Evolutionary conservation across 169 alveolate genomes (phyloP).

Genomic region (Cryptosporidium sp.): DNA sequence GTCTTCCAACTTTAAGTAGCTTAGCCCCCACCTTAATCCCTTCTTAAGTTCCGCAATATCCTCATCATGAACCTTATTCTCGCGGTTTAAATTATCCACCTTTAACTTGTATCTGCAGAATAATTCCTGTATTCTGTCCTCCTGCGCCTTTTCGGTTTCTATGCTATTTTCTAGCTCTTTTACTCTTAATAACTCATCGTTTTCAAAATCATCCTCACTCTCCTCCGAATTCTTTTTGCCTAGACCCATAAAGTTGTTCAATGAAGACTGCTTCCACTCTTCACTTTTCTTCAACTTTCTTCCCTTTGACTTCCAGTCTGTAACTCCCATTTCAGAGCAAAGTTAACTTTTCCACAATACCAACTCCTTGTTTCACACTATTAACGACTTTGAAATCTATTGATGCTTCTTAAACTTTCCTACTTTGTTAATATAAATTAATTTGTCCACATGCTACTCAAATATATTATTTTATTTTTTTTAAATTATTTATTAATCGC

Average conservation of each 20-base stretch:
- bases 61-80: not conserved
- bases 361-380: not conserved
- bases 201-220: constrained; percentile 10
- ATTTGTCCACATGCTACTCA: not conserved
- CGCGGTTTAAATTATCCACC: not conserved
- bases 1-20: constrained; percentile 23
- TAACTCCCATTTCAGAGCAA: not conserved
- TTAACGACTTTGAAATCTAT: not conserved
- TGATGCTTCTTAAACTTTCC: not conserved
- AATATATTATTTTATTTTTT: not conserved
- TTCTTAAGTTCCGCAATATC: constrained; percentile 7
- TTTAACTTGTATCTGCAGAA: constrained; percentile 22
- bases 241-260: constrained; percentile 23
- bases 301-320: not conserved
- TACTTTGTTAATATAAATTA: not conserved
- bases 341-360: not conserved
- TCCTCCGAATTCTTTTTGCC: not conserved
- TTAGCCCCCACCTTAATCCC: constrained; percentile 45
- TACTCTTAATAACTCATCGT: not conserved
- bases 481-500: not conserved
- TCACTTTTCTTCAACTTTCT: not conserved
- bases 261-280: constrained; percentile 44
- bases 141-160: constrained; percentile 37
- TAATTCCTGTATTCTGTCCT: constrained; percentile 29
- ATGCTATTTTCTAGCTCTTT: constrained; percentile 15